Percentiles rank a stretch among this genome's conserved stretches.
Conservation (phyloP, 2,329 filamentous ascomycete species). For the Trichoderma harzianum region DNA sequence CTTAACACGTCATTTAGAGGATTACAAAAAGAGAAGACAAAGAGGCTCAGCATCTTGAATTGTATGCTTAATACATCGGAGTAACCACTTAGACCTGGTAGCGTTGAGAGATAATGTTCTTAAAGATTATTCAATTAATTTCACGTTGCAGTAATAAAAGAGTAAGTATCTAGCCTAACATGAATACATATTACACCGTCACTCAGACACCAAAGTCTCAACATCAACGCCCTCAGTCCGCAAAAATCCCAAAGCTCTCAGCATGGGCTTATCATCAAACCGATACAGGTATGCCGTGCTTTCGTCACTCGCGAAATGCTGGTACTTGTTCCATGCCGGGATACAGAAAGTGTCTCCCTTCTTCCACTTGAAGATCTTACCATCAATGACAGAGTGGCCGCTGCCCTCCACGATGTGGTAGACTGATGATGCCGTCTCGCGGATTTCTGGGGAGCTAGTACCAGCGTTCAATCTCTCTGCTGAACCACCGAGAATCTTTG, state of each 20-base stretch:
- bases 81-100: neutral
- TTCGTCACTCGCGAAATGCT: slow-evolving; percentile 40
- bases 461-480: slow-evolving; percentile 44
- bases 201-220: slow-evolving; percentile 34
- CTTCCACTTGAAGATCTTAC: slow-evolving; percentile 41
- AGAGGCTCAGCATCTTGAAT: neutral
- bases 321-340: slow-evolving; percentile 49
- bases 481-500: slow-evolving; percentile 43
- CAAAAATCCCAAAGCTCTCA: slow-evolving; percentile 50
- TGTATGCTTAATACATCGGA: neutral
- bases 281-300: slow-evolving; percentile 48
- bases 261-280: slow-evolving; percentile 55
- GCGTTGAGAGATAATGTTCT: neutral
- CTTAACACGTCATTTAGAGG: too few relatives aligned
- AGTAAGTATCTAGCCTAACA: neutral
- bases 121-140: neutral
- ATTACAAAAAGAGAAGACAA: neutral
- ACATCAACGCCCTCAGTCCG: slow-evolving; percentile 37
- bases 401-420: slow-evolving; percentile 51
- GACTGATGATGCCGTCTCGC: slow-evolving; percentile 50
- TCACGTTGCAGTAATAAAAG: neutral
- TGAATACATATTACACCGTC: neutral
- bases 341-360: slow-evolving; percentile 53
- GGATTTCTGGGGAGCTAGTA: slow-evolving; percentile 34
- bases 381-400: slow-evolving; percentile 41